Base-by-base conservation (phyloP, 2,329 filamentous ascomycete genomes). In the Stagonosporopsis rhizophila region DNA sequence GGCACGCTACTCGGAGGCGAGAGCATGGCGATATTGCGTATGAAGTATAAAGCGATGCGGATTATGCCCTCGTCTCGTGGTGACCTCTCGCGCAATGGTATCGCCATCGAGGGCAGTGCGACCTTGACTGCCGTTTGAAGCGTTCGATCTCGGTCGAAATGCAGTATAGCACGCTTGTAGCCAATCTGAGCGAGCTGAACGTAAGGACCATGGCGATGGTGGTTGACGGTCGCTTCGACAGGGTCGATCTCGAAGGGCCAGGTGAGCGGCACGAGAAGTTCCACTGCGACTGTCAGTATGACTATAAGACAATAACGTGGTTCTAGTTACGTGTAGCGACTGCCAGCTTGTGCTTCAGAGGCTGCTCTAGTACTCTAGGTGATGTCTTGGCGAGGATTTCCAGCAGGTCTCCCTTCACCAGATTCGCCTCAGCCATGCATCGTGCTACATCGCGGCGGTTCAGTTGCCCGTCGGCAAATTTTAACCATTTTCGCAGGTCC, bases 361-460 rank as follows among this genome's bases (percentile, higher is more conserved):
- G 89, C 78, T 89, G 90, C 42, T 90, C 87, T 56, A 85, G 85
- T 3, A 84, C 85, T 60, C 86, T 88, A 61, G 91, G 88, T 63
- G 91, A 89, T 49, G 89, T 85, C 58, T 87, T 80, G 9, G 91
- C 88, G 20, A 99, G 82, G 62, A 99, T 98, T 52, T 94, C 92
- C 53, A 98, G 81, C 52, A 99, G 79, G 76, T 99, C 95, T 46
- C 91, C 91, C 71, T 89, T 89, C 53, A 98, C 86, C n/a, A 99
- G 78, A 71, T 97, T 97, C 40, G 92, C 90, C 76, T 98, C 92
- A 70, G 92, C 89, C 65, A 98, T 82, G 75, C 92, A 97, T 78
- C 95, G 85, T 59, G 94, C 93, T 57, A 99, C 95, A 73, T 99
- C 95, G 82, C 96, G 89, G 64, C 94, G 89, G 73, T 96, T 96